phyloP scores from a whole-genome alignment of 139 green algal genomes.

The Chlorella vulgaris region DNA sequence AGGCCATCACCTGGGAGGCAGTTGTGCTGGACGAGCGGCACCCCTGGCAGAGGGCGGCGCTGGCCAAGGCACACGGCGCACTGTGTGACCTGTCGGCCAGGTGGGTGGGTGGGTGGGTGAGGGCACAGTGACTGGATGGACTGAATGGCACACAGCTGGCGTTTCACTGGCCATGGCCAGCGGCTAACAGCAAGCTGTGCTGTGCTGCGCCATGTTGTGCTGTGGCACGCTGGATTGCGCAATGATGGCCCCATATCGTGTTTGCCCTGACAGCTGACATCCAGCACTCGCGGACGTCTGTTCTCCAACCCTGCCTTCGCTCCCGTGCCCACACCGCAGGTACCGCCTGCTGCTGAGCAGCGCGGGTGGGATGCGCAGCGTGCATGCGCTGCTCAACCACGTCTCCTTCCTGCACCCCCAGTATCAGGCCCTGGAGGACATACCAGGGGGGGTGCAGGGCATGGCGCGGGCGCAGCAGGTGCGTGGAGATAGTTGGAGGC shows the following conservation, averaged over 20 bases:
- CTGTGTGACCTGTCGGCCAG: slow-evolving; percentile 42
- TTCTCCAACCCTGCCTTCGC: no score
- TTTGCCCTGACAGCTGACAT: no score
- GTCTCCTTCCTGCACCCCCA: slow-evolving; percentile 46
- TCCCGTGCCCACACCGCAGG: slow-evolving; percentile 3
- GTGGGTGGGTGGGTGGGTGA: background rate
- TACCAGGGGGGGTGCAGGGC: slow-evolving; percentile 38
- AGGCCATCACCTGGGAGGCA: slow-evolving; percentile 64
- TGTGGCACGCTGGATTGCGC: no score
- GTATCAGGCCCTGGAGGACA: slow-evolving; percentile 37
- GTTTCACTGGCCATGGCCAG: no score
- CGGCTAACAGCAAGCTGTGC: no score
- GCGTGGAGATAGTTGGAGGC: background rate
- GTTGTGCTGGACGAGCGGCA: slow-evolving; percentile 78
- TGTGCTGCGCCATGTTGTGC: no score
- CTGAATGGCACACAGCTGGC: background rate
- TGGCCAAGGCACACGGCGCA: slow-evolving; percentile 53
- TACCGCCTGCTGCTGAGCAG: slow-evolving; percentile 59
- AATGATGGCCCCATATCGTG: no score
- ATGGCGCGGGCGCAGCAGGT: slow-evolving; percentile 35
- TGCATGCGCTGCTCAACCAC: slow-evolving; percentile 43
- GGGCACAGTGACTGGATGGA: background rate
- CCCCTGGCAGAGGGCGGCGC: slow-evolving; percentile 35
- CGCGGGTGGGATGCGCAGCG: slow-evolving; percentile 3
- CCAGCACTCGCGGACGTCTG: no score